A percentile compares a stretch with the other conserved stretches of the same genome.
phyloP scores from a whole-genome alignment of 2,329 filamentous ascomycete genomes.

The Cercospora sp. region DNA sequence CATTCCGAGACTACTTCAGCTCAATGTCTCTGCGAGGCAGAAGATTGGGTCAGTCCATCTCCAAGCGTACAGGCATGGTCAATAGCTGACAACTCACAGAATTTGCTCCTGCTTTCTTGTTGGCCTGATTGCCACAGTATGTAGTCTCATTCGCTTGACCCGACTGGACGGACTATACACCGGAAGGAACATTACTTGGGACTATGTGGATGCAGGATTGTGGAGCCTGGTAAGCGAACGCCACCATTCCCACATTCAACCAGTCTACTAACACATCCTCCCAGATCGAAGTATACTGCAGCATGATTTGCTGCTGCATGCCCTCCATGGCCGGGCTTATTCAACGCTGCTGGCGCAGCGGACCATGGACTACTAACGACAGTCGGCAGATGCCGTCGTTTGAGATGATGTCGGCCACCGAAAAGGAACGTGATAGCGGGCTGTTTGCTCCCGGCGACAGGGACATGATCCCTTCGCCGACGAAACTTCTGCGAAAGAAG shows the following conservation, averaged over 20 bases:
- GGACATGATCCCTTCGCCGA: neutral
- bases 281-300: slow-evolving; percentile 23
- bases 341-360: slow-evolving; percentile 12
- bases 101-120: slow-evolving; percentile 21
- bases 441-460: neutral
- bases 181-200: slow-evolving; percentile 16
- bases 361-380: neutral
- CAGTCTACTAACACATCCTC: neutral
- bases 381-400: slow-evolving; percentile 4
- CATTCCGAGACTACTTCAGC: slow-evolving; percentile 14
- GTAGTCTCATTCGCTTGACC: slow-evolving; percentile 19
- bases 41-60: slow-evolving; percentile 19
- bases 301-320: slow-evolving; percentile 26
- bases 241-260: slow-evolving; percentile 4
- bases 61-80: neutral
- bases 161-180: slow-evolving; percentile 10
- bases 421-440: neutral
- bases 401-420: slow-evolving; percentile 3
- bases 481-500: neutral
- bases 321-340: slow-evolving; percentile 21
- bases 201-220: slow-evolving; percentile 13
- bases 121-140: slow-evolving; percentile 21
- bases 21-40: slow-evolving; percentile 16
- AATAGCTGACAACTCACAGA: neutral
- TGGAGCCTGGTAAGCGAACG: slow-evolving; percentile 13